Evolutionary conservation across 2,329 filamentous ascomycete genomes (phyloP).

Genomic region (Lecanicillium sp.): DNA sequence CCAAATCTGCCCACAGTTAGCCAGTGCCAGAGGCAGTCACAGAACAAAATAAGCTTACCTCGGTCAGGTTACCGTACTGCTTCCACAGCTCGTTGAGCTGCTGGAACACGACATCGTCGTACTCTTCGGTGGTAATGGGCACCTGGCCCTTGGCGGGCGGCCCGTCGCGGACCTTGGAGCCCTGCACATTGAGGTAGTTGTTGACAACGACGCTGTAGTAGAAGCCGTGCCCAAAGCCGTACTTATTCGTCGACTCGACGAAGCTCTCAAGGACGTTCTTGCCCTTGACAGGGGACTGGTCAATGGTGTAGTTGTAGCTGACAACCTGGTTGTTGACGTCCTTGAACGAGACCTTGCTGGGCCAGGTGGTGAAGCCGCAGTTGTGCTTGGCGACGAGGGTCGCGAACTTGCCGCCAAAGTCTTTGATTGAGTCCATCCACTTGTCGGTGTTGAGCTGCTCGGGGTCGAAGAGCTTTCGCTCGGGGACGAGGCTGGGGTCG

Average conservation of each 20-base stretch:
- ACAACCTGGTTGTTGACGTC: conserved; percentile 20
- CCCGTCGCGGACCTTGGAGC: conserved; percentile 16
- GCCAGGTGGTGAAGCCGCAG: conserved; percentile 26
- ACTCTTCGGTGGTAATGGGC: conserved; percentile 19
- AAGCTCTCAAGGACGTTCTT: conserved; percentile 22
- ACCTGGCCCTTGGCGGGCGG: conserved; percentile 18
- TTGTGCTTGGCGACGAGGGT: conserved; percentile 27
- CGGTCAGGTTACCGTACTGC: conserved; percentile 20
- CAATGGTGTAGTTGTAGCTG: conserved; percentile 24
- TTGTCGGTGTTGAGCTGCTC: conserved; percentile 21
- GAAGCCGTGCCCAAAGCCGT: conserved; percentile 23
- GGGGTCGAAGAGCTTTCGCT: conserved; percentile 18
- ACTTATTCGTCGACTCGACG: conserved; percentile 20
- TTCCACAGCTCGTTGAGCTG: conserved; percentile 22
- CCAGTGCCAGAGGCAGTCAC: neutral
- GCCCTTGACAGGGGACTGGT: conserved; percentile 21
- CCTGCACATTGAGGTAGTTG: conserved; percentile 25
- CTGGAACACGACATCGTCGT: conserved; percentile 21
- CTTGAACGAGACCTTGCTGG: conserved; percentile 22
- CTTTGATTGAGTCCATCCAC: conserved; percentile 23
- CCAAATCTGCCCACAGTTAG: conserved; percentile 19
- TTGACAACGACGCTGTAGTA: conserved; percentile 27
- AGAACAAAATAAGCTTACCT: conserved; percentile 13
- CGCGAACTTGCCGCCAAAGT: conserved; percentile 24
- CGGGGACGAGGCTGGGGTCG: conserved; percentile 20